These are phyloP conservation scores for Beauveria pseudobassiana DNA, from an alignment of 2,329 filamentous ascomycete species.

Conservation along the genomic window DNA sequence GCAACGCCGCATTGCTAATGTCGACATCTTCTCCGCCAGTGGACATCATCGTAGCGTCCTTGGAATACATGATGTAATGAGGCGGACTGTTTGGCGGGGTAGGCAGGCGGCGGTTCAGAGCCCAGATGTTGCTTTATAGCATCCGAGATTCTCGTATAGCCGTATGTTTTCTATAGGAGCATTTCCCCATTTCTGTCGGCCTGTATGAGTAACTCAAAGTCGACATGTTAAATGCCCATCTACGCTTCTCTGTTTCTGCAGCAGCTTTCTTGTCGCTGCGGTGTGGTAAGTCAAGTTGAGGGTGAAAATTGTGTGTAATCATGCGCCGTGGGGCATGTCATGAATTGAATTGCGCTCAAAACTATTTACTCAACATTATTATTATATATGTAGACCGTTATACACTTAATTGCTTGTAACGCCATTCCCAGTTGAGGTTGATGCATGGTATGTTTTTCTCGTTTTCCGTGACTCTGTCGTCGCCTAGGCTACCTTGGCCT, in stretches of 20 bases:
- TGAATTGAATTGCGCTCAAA: constrained; percentile 7
- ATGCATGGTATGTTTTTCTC: neutral
- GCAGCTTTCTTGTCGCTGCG: neutral
- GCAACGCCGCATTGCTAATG: neutral
- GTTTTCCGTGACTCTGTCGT: neutral
- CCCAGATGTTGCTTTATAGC: no score
- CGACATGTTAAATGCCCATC: no score
- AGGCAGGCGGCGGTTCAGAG: no score
- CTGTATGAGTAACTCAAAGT: no score
- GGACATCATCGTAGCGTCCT: neutral
- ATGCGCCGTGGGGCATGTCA: constrained; percentile 2
- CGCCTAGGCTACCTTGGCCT: constrained; percentile 4
- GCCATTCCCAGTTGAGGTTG: neutral
- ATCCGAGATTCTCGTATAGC: no score
- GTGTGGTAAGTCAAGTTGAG: neutral
- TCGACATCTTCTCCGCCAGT: neutral
- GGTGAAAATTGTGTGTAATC: neutral
- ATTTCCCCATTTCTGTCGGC: no score
- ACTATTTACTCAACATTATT: constrained; percentile 11
- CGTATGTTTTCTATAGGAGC: no score
- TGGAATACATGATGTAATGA: no score
- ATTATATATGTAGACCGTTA: constrained; percentile 11
- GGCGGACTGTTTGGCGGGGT: no score
- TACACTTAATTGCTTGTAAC: constrained; percentile 5
- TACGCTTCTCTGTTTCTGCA: no score